phyloP scores from a whole-genome alignment of 2,329 filamentous ascomycete species.

The Lomentospora prolificans region DNA sequence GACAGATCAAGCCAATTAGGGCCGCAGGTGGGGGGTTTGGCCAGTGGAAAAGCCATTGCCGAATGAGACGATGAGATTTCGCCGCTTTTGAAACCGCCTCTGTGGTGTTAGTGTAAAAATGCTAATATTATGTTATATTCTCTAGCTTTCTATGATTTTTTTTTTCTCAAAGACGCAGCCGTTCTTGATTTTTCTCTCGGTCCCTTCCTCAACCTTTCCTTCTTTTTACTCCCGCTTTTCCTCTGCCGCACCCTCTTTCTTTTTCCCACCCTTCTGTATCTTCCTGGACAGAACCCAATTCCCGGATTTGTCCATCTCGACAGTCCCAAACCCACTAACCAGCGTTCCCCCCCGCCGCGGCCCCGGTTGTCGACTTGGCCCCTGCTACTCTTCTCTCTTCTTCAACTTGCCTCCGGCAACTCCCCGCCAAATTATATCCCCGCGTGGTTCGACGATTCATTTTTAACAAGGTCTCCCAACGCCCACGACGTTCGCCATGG shows the following conservation, averaged over 20 bases:
- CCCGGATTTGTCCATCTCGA: not conserved
- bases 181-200: no score
- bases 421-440: not conserved
- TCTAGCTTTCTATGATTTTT: not conserved
- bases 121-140: no score
- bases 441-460: not conserved
- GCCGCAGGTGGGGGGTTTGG: no score
- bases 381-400: not conserved
- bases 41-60: conserved; percentile 1
- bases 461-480: not conserved
- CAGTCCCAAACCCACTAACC: not conserved
- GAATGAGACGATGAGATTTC: not conserved
- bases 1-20: no score
- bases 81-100: not conserved
- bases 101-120: not conserved
- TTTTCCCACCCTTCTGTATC: not conserved
- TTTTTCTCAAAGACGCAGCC: not conserved
- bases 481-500: conserved; percentile 50
- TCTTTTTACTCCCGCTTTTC: not conserved
- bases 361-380: no score
- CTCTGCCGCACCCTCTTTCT: not conserved
- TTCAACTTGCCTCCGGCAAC: not conserved
- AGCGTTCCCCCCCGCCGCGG: no score
- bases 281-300: not conserved
- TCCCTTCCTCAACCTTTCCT: not conserved